These are phyloP conservation scores for Fusarium sterilihyphosum DNA, from an alignment of 2,329 filamentous ascomycete genomes.

Conservation along the genomic window DNA sequence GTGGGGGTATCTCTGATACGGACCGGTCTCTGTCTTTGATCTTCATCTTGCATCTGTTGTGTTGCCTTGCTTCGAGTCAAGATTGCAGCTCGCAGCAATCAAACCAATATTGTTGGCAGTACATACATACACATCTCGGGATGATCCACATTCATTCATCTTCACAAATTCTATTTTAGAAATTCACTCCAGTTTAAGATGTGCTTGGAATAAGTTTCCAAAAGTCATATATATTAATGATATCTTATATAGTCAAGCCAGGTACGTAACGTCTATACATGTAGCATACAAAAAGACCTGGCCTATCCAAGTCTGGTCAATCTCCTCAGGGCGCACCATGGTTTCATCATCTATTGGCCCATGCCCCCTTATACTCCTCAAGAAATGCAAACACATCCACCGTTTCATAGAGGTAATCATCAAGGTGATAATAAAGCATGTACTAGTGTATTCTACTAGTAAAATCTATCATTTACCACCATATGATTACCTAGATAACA, in stretches of 20 bases:
- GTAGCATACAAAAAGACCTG: not conserved
- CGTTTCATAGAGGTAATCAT: not conserved
- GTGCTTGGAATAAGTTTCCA: not conserved
- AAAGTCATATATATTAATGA: not conserved
- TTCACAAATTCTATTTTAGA: not conserved
- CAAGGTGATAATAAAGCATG: not conserved
- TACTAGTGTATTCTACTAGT: not conserved
- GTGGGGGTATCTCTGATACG: conserved; percentile 19
- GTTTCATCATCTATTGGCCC: not conserved
- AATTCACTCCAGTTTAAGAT: not conserved
- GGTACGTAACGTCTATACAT: not conserved
- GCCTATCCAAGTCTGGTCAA: not conserved
- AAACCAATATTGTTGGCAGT: not conserved
- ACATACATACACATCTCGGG: not conserved
- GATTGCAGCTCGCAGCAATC: not conserved
- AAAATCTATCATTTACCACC: conserved; percentile 2
- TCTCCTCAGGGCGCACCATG: not conserved
- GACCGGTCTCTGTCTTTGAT: conserved; percentile 17
- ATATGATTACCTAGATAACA: not conserved
- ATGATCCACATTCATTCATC: not conserved
- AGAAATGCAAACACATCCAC: not conserved
- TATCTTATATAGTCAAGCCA: not conserved
- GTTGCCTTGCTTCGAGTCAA: not conserved
- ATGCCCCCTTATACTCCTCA: not conserved
- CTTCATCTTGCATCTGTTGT: not conserved